Evolutionary conservation across 2,329 filamentous ascomycete genomes (phyloP).

Genomic region (Ascochyta lentis): DNA sequence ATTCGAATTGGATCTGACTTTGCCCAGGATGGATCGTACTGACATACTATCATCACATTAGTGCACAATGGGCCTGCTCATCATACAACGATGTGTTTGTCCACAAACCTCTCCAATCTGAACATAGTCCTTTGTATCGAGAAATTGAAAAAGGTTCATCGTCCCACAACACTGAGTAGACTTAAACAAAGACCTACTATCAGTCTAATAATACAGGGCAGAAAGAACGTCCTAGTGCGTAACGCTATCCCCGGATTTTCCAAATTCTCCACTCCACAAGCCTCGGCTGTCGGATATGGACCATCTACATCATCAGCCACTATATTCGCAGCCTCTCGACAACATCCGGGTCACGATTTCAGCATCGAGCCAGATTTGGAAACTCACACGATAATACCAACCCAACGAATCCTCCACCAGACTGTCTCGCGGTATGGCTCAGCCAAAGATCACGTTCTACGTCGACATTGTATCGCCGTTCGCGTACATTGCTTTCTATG

Average conservation of each 20-base stretch:
- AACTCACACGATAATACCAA: not conserved
- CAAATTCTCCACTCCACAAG: not conserved
- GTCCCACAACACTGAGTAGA: no score
- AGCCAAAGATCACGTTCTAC: slow-evolving; percentile 62
- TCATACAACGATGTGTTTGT: no score
- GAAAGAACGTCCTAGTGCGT: not conserved
- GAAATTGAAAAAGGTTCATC: no score
- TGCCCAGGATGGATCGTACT: no score
- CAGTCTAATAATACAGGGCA: no score
- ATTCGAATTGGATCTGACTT: no score
- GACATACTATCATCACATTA: no score
- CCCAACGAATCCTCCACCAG: not conserved
- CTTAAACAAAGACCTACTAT: no score
- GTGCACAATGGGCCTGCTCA: no score
- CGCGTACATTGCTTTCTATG: slow-evolving; percentile 65
- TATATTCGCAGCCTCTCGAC: not conserved
- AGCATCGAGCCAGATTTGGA: not conserved
- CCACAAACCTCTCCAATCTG: no score
- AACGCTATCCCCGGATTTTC: slow-evolving; percentile 1
- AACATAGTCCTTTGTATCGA: no score
- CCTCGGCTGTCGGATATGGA: slow-evolving; percentile 13
- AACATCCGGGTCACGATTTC: not conserved
- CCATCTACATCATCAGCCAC: not conserved
- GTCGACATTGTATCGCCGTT: slow-evolving; percentile 67
- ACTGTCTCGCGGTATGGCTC: slow-evolving; percentile 47